These are phyloP conservation scores for Boletus rubroflammeus DNA, from an alignment of 768 basidiomycete species.

Conservation along the genomic window DNA sequence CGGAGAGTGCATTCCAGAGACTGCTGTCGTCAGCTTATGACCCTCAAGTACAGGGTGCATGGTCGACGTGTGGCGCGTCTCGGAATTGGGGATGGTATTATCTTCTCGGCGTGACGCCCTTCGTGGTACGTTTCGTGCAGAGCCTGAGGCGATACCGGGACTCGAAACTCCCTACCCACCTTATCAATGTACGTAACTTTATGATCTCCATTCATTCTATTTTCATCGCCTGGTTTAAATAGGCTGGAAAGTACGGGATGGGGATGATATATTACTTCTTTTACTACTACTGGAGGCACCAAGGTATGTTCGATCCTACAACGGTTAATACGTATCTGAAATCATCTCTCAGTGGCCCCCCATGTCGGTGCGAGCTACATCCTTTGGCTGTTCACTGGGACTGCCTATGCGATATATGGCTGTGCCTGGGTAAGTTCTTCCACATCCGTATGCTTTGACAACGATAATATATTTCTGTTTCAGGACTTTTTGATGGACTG, in stretches of 20 bases:
- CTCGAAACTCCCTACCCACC: slow-evolving; percentile 65
- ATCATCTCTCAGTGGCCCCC: slow-evolving; percentile 25
- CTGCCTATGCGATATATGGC: slow-evolving; percentile 65
- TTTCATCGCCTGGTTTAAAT: neutral
- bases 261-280: slow-evolving; percentile 63
- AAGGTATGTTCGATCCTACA: slow-evolving; percentile 36
- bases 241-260: slow-evolving; percentile 82
- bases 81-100: slow-evolving; percentile 61
- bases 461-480: neutral
- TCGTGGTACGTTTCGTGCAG: slow-evolving; percentile 76
- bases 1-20: neutral
- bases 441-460: neutral
- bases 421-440: slow-evolving; percentile 64
- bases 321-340: neutral
- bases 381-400: slow-evolving; percentile 65
- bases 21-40: slow-evolving; percentile 12
- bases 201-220: neutral
- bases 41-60: slow-evolving; percentile 41
- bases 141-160: slow-evolving; percentile 84
- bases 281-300: slow-evolving; percentile 75
- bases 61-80: slow-evolving; percentile 37
- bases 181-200: slow-evolving; percentile 66
- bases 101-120: slow-evolving; percentile 57
- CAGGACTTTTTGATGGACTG: slow-evolving; percentile 94
- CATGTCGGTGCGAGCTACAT: slow-evolving; percentile 50